Evolutionary conservation across 2,329 filamentous ascomycete genomes (phyloP), one percentile per base, ranked within the genome.

Genomic region (Triangularia verruculosa): DNA sequence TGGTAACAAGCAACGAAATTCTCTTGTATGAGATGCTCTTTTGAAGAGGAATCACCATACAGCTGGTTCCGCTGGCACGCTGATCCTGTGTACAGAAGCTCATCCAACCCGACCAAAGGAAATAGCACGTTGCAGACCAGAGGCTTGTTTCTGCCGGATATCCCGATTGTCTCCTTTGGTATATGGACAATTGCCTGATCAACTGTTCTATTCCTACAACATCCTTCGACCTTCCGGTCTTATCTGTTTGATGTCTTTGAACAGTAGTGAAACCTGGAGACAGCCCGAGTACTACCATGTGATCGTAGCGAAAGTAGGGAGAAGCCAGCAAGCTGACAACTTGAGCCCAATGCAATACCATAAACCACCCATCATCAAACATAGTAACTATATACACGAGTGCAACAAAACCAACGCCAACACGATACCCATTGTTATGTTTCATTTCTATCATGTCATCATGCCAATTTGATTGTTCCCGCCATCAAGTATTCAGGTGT

Each of bases 401-500:
- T 27, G 22, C 24, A 47, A 47, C 11, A 59, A 32, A 59, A 12
- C 22, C 34, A 28, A 43, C 25, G 17, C 20, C 30, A 43, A 13
- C 57, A 52, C 30, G 57, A 47, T 47, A 47, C 39, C 39, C 39
- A 9, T 47, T 20, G 39, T 20, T 20, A 17, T 47, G 39, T 34
- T 20, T 47, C 17, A 47, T 57, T 34, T 15, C 11, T 27, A 39
- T 52, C 20, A 52, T 59, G 15, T 43, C 30, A 27, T 63, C 53
- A 58, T 56, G 9, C 27, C n/a, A 59, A 20, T n/a, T 34, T 58
- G 20, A 43, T 59, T 4, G 3, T 57, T 39, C 13, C 20, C 12
- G 8, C 56, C 6, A 15, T 22, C 30, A 11, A 34, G 61, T 61
- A 57, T 27, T 65, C 54, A 64, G 53, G 53, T 15, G 22, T 63